Evolutionary conservation across 768 basidiomycete genomes (phyloP), one percentile per base, ranked within the genome.

Genomic region (Tephrocybe sp.): DNA sequence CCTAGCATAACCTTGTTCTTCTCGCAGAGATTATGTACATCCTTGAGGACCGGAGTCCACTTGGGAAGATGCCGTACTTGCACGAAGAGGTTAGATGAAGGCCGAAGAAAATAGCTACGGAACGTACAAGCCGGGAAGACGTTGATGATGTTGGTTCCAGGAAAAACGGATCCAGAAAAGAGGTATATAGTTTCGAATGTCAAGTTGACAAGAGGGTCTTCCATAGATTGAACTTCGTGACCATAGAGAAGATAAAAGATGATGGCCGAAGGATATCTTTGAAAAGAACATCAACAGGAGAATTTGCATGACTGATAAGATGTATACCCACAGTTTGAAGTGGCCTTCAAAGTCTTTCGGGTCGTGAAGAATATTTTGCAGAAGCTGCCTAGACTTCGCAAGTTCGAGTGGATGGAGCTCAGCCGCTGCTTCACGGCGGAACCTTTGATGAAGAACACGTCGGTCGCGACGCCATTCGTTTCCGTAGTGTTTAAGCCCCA

Each of bases 211-310:
- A 51, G 33, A 21, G 50, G 50, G 37, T 51, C 50, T 24, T 51
- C 38, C 23, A 51, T 43, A 13, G 50, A 45, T 36, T 39, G 24
- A 16, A 46, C 50, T 36, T 51, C 37, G 16, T 51, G 50, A 13
- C 50, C 50, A 19, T 51, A 51, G 38, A 51, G 42, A 33, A 51
- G 50, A 29, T 51, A 51, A 21, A 51, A 43, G 4, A 51, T 41
- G 29, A 51, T 51, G 27, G 44, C 45, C 27, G 50, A 42, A 12
- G 50, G 50, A 37, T 51, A 51, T 12, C 50, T 51, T 23, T 4
- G 37, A 43, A 18, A 4, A 34, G 24, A 10, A 37, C 27, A 10
- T 31, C n/a, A 27, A 22, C 11, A 25, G 18, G 25, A 13, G 21
- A 29, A 27, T 7, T n/a, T 34, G 33, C 13, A 18, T 13, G 12